Evolutionary conservation across 1,284 basidiomycete genomes (phyloP).

Genomic region (Irpex lacteus): DNA sequence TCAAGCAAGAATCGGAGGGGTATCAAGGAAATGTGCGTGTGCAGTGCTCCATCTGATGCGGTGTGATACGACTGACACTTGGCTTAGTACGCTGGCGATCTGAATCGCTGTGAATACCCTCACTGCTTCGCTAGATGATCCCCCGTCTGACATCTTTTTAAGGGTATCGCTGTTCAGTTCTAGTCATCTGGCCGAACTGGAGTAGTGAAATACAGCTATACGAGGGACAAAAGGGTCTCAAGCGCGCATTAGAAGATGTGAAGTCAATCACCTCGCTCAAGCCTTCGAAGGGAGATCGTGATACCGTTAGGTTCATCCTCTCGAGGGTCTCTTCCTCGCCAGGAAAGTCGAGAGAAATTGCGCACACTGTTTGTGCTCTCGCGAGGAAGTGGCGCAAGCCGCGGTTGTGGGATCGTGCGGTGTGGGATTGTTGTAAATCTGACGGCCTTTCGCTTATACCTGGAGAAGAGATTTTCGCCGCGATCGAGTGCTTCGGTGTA

Average conservation of each 20-base stretch:
- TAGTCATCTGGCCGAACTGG: conserved; percentile 1
- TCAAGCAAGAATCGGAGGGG: conserved; percentile 37
- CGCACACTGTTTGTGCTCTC: neutral
- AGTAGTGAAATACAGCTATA: neutral
- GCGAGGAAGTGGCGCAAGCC: neutral
- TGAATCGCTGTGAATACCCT: neutral
- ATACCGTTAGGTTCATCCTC: neutral
- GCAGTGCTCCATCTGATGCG: neutral
- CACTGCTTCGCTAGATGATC: neutral
- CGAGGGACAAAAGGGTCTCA: neutral
- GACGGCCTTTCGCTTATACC: too few relatives aligned
- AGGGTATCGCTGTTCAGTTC: conserved; percentile 1
- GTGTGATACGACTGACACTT: too few relatives aligned
- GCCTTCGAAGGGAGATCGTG: neutral
- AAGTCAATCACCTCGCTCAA: neutral
- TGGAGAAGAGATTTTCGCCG: too few relatives aligned
- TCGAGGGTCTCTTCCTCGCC: neutral
- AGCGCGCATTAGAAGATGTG: neutral
- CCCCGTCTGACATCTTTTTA: neutral
- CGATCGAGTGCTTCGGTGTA: too few relatives aligned
- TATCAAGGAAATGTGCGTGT: conserved; percentile 28
- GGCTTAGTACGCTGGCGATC: neutral
- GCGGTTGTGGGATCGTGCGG: neutral
- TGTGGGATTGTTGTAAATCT: neutral
- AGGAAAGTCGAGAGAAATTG: neutral